A percentile compares a stretch with the other conserved stretches of the same genome.
Evolutionary conservation across 192 early-diverging fungal species (phyloP).

Genomic region (Haplosporangium gracile): DNA sequence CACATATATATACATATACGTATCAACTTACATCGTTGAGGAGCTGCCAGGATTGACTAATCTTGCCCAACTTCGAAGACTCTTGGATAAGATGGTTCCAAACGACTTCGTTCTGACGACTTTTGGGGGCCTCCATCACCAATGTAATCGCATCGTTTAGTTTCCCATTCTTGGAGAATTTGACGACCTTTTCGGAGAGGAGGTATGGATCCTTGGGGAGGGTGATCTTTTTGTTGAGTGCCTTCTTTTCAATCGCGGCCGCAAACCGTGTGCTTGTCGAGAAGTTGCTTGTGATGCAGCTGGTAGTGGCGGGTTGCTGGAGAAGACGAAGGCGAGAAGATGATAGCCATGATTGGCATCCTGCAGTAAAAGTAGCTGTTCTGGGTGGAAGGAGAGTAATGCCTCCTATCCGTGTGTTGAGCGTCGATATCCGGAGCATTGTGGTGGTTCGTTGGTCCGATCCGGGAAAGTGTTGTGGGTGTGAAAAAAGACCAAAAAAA

Average conservation of each 20-base stretch:
- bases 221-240: slow-evolving; percentile 43
- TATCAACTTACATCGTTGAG: slow-evolving; percentile 39
- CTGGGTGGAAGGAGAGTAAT: background rate
- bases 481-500: background rate
- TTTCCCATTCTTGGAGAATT: slow-evolving; percentile 39
- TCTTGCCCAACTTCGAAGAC: slow-evolving; percentile 42
- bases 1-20: background rate
- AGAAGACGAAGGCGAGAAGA: background rate
- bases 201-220: slow-evolving; percentile 55
- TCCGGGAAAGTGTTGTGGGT: background rate
- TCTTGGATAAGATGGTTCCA: slow-evolving; percentile 60
- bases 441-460: background rate
- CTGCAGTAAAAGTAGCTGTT: background rate
- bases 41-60: slow-evolving; percentile 38
- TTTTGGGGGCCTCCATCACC: slow-evolving; percentile 36
- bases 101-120: slow-evolving; percentile 51
- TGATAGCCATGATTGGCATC: background rate
- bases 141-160: slow-evolving; percentile 52
- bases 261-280: background rate
- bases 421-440: background rate
- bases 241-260: slow-evolving; percentile 8
- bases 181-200: slow-evolving; percentile 48
- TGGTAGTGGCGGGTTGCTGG: background rate
- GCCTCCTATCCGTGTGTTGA: background rate
- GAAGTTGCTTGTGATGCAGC: background rate